These are phyloP conservation scores for Pichia kudriavzevii DNA, from an alignment of 1,139 yeast species.

Conservation along the genomic window DNA sequence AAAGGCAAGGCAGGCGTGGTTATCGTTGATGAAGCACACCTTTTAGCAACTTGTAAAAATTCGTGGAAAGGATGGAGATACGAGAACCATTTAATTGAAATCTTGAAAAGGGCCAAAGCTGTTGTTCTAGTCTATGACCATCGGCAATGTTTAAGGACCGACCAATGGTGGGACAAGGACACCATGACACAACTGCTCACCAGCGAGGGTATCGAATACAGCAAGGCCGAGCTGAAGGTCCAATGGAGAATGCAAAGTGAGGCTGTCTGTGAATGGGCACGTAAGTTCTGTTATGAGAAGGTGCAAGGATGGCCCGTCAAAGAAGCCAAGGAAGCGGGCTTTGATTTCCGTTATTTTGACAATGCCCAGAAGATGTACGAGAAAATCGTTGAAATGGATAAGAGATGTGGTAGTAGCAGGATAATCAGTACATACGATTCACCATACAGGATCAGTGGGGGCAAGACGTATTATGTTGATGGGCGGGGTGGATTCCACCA, in stretches of 20 bases:
- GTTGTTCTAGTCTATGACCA: constrained; percentile 34
- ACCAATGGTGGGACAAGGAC: constrained; percentile 33
- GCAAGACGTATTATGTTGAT: constrained; percentile 34
- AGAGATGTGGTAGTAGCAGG: constrained; percentile 32
- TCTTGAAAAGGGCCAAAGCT: constrained; percentile 31
- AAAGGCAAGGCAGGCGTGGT: constrained; percentile 26
- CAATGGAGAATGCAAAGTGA: constrained; percentile 33
- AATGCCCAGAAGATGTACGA: constrained; percentile 34
- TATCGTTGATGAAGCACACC: constrained; percentile 37
- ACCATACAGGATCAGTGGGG: constrained; percentile 33
- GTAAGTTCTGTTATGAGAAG: constrained; percentile 28
- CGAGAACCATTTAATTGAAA: constrained; percentile 33
- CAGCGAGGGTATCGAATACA: no score
- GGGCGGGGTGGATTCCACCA: constrained; percentile 33
- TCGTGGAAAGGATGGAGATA: constrained; percentile 35
- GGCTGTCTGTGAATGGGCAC: constrained; percentile 33
- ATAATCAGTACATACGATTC: constrained; percentile 36
- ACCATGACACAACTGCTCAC: no score
- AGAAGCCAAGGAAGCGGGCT: no score
- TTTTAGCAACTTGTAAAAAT: constrained; percentile 34
- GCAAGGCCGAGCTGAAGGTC: constrained; percentile 27
- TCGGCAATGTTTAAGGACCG: constrained; percentile 36
- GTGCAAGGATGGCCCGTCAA: no score
- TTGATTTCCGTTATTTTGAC: constrained; percentile 35
- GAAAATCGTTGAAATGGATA: constrained; percentile 24